A percentile compares a stretch with the other conserved stretches of the same genome.
Conservation (phyloP, 257 asterid species). For the Fraxinus pennsylvanica region DNA sequence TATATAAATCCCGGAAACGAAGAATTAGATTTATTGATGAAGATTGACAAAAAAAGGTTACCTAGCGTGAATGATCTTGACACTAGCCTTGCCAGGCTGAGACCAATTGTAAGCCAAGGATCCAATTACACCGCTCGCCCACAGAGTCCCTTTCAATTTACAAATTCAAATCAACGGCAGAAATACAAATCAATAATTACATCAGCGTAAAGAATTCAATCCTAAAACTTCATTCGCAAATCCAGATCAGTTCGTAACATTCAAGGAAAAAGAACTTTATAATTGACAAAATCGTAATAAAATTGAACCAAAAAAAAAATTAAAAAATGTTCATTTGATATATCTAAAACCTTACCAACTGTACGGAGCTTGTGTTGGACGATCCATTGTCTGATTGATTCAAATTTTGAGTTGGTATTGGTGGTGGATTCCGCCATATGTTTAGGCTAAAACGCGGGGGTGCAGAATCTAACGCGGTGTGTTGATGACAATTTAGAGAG, state of each 20-base stretch:
- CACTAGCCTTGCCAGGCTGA: conserved; percentile 48
- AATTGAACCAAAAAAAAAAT: not conserved
- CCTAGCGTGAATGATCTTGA: conserved; percentile 56
- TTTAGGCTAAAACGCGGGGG: not conserved
- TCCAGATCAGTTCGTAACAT: not conserved
- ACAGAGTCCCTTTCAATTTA: conserved; percentile 29
- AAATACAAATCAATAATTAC: not conserved
- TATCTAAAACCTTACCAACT: conserved; percentile 32
- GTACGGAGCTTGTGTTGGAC: conserved; percentile 50
- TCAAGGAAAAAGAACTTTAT: not conserved
- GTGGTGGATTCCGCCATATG: conserved; percentile 36
- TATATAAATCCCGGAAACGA: not conserved
- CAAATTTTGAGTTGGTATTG: conserved; percentile 23
- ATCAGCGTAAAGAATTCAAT: not conserved
- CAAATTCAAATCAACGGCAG: not conserved
- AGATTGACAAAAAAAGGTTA: not conserved
- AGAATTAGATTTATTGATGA: not conserved
- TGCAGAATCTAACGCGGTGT: not conserved
- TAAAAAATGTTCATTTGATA: not conserved
- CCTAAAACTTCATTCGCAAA: not conserved
- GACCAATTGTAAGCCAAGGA: conserved; percentile 53
- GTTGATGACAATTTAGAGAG: not conserved
- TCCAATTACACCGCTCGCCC: conserved; percentile 48
- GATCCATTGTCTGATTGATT: conserved; percentile 40
- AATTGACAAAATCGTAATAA: not conserved